Evolutionary conservation across 2,329 filamentous ascomycete species (phyloP).

Genomic region (Westerdykella aurantiaca): DNA sequence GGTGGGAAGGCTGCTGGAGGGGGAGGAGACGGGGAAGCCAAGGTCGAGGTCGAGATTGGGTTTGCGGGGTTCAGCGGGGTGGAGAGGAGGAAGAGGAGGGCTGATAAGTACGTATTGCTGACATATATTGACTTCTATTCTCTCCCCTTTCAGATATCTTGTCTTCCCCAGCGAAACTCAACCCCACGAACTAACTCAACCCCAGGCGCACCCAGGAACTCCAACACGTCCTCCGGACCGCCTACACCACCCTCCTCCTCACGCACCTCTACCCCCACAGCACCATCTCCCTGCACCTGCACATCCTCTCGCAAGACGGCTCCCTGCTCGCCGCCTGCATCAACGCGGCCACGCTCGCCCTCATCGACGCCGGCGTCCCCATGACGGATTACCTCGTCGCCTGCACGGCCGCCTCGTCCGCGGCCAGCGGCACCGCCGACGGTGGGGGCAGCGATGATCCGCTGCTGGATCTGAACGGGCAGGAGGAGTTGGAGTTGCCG

Average conservation of each 20-base stretch:
- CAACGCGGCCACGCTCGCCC: slow-evolving; percentile 84
- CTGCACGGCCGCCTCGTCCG: slow-evolving; percentile 75
- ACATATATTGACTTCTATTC: not conserved
- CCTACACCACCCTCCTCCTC: slow-evolving; percentile 73
- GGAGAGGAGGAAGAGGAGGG: slow-evolving; percentile 71
- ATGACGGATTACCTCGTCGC: slow-evolving; percentile 90
- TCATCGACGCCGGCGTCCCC: slow-evolving; percentile 90
- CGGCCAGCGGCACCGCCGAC: slow-evolving; percentile 45
- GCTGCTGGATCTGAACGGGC: slow-evolving; percentile 69
- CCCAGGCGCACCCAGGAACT: slow-evolving; percentile 72
- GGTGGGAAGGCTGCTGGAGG: slow-evolving; percentile 45
- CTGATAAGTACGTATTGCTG: slow-evolving; percentile 62
- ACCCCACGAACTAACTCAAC: not conserved
- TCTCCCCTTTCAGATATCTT: too few relatives aligned
- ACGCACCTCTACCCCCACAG: slow-evolving; percentile 85
- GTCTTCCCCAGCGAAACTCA: too few relatives aligned
- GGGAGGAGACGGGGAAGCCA: slow-evolving; percentile 51
- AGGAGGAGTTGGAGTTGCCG: slow-evolving; percentile 83
- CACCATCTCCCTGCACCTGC: slow-evolving; percentile 74
- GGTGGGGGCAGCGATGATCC: slow-evolving; percentile 69
- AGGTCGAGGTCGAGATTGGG: slow-evolving; percentile 74
- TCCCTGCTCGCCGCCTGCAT: slow-evolving; percentile 82
- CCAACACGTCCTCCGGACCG: slow-evolving; percentile 69
- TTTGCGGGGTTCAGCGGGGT: slow-evolving; percentile 84
- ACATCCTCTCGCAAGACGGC: slow-evolving; percentile 85